These are phyloP conservation scores for Globisporangium uncinulatum DNA, from an alignment of 352 stramenopile genomes.

Conservation along the genomic window DNA sequence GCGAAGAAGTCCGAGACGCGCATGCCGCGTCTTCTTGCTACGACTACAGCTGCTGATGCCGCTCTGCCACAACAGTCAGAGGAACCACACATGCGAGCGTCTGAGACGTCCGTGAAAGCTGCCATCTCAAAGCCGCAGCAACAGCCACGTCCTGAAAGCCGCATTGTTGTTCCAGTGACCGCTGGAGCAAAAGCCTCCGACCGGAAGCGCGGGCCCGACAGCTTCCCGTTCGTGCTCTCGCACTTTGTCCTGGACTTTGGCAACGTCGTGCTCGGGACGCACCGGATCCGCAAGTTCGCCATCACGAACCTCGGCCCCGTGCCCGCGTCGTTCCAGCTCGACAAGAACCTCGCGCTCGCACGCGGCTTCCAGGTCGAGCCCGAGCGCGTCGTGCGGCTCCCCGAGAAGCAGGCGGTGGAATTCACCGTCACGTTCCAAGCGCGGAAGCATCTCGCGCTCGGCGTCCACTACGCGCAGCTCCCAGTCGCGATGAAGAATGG, in stretches of 20 bases:
- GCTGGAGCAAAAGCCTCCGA: conserved; percentile 9
- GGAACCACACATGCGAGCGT: conserved; percentile 1
- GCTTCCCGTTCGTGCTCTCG: conserved; percentile 78
- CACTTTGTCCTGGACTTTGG: conserved; percentile 93
- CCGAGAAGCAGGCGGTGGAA: conserved; percentile 83
- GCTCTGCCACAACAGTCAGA: conserved; percentile 3
- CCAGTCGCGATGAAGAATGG: conserved; percentile 90
- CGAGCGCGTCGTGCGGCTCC: conserved; percentile 89
- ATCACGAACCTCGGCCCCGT: conserved; percentile 89
- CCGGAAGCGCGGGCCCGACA: conserved; percentile 27
- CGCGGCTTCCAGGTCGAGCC: conserved; percentile 91
- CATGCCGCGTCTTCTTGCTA: not conserved
- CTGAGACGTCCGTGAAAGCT: not conserved
- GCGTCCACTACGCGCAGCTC: conserved; percentile 71
- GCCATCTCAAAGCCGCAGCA: not conserved
- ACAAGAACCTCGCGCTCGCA: conserved; percentile 88
- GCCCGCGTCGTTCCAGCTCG: conserved; percentile 85
- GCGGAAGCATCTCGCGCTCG: conserved; percentile 80
- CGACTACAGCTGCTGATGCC: not conserved
- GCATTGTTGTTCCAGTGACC: not conserved
- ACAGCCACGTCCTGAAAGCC: conserved; percentile 5
- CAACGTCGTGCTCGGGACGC: conserved; percentile 89
- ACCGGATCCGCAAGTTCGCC: conserved; percentile 90
- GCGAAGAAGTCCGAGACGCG: conserved; percentile 19
- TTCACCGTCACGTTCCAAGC: conserved; percentile 91